Evolutionary conservation across 768 basidiomycete genomes (phyloP).

Genomic region (Suillus paluster): DNA sequence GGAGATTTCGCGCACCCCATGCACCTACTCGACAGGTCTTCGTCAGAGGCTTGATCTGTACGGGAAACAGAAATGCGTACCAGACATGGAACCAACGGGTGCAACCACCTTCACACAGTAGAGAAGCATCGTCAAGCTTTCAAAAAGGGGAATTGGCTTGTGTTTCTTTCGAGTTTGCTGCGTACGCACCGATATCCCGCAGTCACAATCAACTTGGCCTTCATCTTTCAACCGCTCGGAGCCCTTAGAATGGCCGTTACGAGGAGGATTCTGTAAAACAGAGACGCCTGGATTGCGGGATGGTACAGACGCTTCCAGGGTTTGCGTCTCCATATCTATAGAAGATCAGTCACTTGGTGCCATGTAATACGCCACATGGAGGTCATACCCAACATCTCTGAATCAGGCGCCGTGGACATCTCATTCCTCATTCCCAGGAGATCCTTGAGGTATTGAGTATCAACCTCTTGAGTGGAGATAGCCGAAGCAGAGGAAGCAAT

Average conservation of each 20-base stretch:
- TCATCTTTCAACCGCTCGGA: constrained; percentile 31
- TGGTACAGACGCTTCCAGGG: constrained; percentile 17
- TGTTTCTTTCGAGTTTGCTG: neutral
- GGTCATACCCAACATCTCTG: constrained; percentile 52
- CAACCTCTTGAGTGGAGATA: constrained; percentile 33
- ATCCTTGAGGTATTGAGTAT: constrained; percentile 46
- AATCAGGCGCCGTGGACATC: constrained; percentile 31
- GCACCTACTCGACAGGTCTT: constrained; percentile 31
- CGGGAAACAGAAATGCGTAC: constrained; percentile 43
- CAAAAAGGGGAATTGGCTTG: neutral
- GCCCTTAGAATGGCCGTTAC: constrained; percentile 15
- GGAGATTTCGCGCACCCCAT: constrained; percentile 36
- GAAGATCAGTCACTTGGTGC: neutral
- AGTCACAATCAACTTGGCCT: constrained; percentile 66
- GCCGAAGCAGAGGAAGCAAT: constrained; percentile 20
- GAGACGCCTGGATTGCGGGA: constrained; percentile 10
- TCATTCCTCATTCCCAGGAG: constrained; percentile 23
- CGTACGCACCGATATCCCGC: constrained; percentile 57
- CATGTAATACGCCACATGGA: neutral
- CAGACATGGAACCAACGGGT: constrained; percentile 77
- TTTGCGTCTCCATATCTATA: constrained; percentile 40
- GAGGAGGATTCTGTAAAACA: neutral
- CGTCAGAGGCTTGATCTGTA: neutral
- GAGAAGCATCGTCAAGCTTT: constrained; percentile 59
- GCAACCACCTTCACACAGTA: constrained; percentile 77